phyloP scores from a whole-genome alignment of 2,329 filamentous ascomycete species.

The Arthrobotrys megalospora region DNA sequence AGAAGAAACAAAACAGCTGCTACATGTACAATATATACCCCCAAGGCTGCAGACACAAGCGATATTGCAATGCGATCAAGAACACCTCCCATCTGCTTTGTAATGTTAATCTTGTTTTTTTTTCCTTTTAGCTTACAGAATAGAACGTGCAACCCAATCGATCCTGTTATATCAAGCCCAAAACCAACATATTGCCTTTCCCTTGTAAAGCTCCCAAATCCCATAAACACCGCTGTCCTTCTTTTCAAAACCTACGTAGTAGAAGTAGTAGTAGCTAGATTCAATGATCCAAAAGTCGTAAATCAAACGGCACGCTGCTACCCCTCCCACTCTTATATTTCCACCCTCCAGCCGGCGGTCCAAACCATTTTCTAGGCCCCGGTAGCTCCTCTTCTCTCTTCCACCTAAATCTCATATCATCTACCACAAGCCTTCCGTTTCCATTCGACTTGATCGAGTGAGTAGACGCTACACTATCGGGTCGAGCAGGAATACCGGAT shows the following conservation, averaged over 20 bases:
- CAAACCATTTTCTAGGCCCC: conserved; percentile 84
- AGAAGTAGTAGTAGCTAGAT: neutral
- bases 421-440: conserved; percentile 73
- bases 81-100: neutral
- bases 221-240: neutral
- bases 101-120: neutral
- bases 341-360: conserved; percentile 73
- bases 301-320: conserved; percentile 91
- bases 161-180: conserved; percentile 1
- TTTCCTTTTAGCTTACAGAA: conserved; percentile 14
- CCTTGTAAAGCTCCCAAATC: neutral
- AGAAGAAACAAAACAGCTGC: neutral
- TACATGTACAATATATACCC: neutral
- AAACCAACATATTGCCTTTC: neutral
- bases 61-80: neutral
- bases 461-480: conserved; percentile 49
- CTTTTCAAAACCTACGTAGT: too few relatives aligned
- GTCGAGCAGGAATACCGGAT: conserved; percentile 43
- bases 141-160: conserved; percentile 3
- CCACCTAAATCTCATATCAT: conserved; percentile 89
- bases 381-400: conserved; percentile 85
- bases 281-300: conserved; percentile 72
- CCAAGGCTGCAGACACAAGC: neutral
- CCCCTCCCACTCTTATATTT: conserved; percentile 91
- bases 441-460: conserved; percentile 54